Conservation (phyloP, 257 asterid genomes). For the Rhazya stricta region DNA sequence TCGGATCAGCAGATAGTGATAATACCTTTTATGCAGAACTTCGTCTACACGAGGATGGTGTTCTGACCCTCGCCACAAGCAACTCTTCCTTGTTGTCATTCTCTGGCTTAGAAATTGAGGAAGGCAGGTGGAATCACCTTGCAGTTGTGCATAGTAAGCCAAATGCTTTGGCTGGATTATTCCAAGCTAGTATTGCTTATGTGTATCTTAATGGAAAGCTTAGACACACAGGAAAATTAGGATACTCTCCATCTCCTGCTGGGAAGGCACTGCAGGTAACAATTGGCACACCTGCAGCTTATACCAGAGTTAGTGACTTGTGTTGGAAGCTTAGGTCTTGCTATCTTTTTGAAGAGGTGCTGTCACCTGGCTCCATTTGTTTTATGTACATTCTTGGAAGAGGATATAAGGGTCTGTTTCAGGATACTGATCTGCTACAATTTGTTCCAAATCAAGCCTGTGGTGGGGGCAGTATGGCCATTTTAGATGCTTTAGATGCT, state of each 20-base stretch:
- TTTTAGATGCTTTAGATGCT: slow-evolving; percentile 88
- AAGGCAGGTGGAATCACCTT: slow-evolving; percentile 99
- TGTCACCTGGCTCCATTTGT: slow-evolving; percentile 92
- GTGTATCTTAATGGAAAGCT: slow-evolving; percentile 93
- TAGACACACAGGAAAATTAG: slow-evolving; percentile 88
- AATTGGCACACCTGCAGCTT: slow-evolving; percentile 83
- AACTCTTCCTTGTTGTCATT: slow-evolving; percentile 83
- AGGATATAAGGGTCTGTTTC: slow-evolving; percentile 96
- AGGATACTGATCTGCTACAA: slow-evolving; percentile 76
- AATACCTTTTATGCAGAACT: slow-evolving; percentile 76
- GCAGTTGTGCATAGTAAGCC: slow-evolving; percentile 99
- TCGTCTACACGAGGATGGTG: slow-evolving; percentile 85
- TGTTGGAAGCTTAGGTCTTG: slow-evolving; percentile 95
- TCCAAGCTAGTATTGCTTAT: slow-evolving; percentile 94
- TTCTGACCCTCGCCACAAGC: slow-evolving; percentile 86
- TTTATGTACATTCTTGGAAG: slow-evolving; percentile 95
- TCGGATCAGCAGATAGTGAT: slow-evolving; percentile 77
- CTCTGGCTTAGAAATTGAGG: slow-evolving; percentile 88
- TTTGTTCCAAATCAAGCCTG: slow-evolving; percentile 98
- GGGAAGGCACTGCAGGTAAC: slow-evolving; percentile 95
- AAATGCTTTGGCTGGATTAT: slow-evolving; percentile 97
- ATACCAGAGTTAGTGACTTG: slow-evolving; percentile 71
- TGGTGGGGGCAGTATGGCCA: slow-evolving; percentile 99
- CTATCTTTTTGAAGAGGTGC: slow-evolving; percentile 96
- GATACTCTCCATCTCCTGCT: slow-evolving; percentile 91